phyloP scores from a whole-genome alignment of 1,284 basidiomycete species.

The Naganishia cerealis region DNA sequence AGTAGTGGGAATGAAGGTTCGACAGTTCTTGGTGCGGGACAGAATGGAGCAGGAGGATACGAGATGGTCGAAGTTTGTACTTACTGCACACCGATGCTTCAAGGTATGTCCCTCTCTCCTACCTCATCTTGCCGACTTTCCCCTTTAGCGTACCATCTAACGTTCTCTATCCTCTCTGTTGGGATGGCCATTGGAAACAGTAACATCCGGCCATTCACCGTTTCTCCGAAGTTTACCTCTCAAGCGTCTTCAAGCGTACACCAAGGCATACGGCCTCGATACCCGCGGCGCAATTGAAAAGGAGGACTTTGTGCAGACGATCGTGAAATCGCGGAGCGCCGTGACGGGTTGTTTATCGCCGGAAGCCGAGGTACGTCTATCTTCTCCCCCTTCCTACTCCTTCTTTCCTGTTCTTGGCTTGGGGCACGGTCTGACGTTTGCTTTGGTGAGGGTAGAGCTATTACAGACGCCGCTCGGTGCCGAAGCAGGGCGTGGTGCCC shows the following conservation, averaged over 20 bases:
- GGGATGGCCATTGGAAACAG: constrained; percentile 34
- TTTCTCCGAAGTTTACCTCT: constrained; percentile 48
- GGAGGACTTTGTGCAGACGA: constrained; percentile 43
- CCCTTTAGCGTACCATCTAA: constrained; percentile 26
- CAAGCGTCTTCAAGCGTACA: constrained; percentile 52
- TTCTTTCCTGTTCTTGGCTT: background rate
- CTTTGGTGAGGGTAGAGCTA: constrained; percentile 40
- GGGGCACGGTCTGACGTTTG: constrained; percentile 10
- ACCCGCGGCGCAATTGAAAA: constrained; percentile 49
- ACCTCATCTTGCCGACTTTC: background rate
- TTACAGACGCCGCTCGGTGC: constrained; percentile 49
- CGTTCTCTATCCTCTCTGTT: background rate
- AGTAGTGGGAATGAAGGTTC: constrained; percentile 28
- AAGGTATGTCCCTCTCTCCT: constrained; percentile 43
- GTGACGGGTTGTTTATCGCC: constrained; percentile 47
- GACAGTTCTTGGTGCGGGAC: constrained; percentile 23
- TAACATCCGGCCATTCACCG: constrained; percentile 47
- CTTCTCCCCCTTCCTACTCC: background rate
- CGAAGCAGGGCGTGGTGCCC: constrained; percentile 39
- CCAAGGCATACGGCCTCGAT: constrained; percentile 49
- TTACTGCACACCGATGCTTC: constrained; percentile 49
- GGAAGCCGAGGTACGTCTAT: constrained; percentile 47
- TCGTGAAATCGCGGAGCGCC: constrained; percentile 45
- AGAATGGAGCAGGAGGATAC: constrained; percentile 42
- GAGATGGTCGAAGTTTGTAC: constrained; percentile 50